phyloP scores from a whole-genome alignment of 441 rosid genomes.

The Biscutella laevigata region DNA sequence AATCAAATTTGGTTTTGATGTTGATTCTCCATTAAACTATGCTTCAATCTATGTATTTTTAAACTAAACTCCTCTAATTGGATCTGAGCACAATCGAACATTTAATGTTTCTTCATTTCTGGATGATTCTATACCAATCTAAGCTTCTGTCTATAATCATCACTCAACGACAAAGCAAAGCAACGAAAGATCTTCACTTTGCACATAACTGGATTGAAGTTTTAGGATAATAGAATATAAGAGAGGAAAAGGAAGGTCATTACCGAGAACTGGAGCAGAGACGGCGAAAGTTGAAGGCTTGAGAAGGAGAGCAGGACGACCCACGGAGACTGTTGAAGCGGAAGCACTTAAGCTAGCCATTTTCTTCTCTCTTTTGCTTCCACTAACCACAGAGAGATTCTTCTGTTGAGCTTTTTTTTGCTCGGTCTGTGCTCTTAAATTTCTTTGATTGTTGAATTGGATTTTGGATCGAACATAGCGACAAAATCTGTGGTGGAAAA shows the following conservation, averaged over 20 bases:
- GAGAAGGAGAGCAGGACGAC: slow-evolving; percentile 33
- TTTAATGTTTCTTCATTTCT: not conserved
- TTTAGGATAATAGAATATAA: too few species aligned
- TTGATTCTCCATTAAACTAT: not conserved
- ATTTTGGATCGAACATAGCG: slow-evolving; percentile 13
- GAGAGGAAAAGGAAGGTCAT: not conserved
- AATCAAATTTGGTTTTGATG: not conserved
- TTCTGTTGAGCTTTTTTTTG: slow-evolving; percentile 21
- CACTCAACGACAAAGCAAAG: too few species aligned
- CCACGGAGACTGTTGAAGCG: slow-evolving; percentile 43
- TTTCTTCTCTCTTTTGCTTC: not conserved
- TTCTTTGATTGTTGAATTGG: slow-evolving; percentile 14
- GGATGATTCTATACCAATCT: not conserved
- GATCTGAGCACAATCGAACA: not conserved
- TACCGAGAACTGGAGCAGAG: slow-evolving; percentile 53
- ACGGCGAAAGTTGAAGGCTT: slow-evolving; percentile 33
- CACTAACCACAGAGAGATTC: not conserved
- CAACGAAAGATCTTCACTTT: too few species aligned
- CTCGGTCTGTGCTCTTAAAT: slow-evolving; percentile 15
- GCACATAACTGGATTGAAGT: not conserved
- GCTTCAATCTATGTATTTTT: not conserved
- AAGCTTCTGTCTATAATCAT: not conserved
- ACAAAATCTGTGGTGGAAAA: slow-evolving; percentile 18
- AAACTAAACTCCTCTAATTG: not conserved
- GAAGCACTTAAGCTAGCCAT: slow-evolving; percentile 32